Evolutionary conservation across 169 alveolate genomes (phyloP).

Genomic region (Cryptosporidium tyzzeri): DNA sequence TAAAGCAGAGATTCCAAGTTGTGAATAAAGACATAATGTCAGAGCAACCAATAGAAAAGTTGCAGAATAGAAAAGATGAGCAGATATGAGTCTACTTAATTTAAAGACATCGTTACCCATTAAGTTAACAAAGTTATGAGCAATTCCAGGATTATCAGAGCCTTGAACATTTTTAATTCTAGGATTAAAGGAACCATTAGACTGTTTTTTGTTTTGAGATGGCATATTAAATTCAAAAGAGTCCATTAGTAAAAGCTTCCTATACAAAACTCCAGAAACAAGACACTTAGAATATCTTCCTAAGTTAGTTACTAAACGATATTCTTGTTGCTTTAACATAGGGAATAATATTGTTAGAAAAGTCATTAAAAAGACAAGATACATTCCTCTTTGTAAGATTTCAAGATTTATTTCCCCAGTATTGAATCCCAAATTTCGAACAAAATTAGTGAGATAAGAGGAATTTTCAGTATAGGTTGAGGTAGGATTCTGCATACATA

Average conservation of each 20-base stretch:
- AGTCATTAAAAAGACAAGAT: conserved; percentile 35
- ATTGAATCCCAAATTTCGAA: background rate
- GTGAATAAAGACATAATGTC: conserved; percentile 40
- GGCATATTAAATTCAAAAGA: conserved; percentile 30
- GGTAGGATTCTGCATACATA: conserved; percentile 38
- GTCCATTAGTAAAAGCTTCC: conserved; percentile 52
- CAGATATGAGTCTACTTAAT: conserved; percentile 62
- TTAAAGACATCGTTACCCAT: conserved; percentile 63
- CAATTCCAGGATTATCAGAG: conserved; percentile 11
- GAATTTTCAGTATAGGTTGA: background rate
- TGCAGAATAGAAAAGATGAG: conserved; percentile 65
- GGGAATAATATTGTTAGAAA: conserved; percentile 44
- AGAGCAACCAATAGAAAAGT: conserved; percentile 44
- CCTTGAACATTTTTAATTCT: background rate
- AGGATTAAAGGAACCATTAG: background rate
- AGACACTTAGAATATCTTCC: conserved; percentile 61
- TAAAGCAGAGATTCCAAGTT: conserved; percentile 66
- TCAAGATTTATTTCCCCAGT: background rate
- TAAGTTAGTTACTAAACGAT: conserved; percentile 43
- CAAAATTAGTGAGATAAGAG: background rate
- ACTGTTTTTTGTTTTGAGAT: conserved; percentile 22
- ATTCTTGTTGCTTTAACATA: conserved; percentile 63
- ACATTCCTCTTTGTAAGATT: conserved; percentile 21
- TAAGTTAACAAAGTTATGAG: conserved; percentile 43
- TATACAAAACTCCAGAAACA: conserved; percentile 58